A percentile compares a stretch with the other conserved stretches of the same genome.
These are phyloP conservation scores for Leccinum variicolor DNA, from an alignment of 768 basidiomycete species.

Conservation along the genomic window DNA sequence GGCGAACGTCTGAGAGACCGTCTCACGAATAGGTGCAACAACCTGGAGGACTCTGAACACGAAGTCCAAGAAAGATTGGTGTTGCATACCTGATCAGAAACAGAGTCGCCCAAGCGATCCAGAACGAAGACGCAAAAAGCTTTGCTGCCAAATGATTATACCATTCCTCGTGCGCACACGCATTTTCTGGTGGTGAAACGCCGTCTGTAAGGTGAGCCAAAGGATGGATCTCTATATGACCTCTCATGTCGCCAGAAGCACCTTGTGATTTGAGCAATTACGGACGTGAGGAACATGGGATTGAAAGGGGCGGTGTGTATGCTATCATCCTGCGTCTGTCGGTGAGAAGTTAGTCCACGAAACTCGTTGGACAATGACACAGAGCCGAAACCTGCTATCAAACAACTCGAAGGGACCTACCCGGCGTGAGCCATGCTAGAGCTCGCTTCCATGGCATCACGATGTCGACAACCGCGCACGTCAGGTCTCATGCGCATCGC, in stretches of 20 bases:
- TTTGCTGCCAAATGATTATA: slow-evolving; percentile 85
- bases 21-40: slow-evolving; percentile 94
- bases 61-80: background rate
- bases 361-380: too few relatives aligned
- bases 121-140: slow-evolving; percentile 86
- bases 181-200: slow-evolving; percentile 53
- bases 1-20: slow-evolving; percentile 90
- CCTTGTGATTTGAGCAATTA: slow-evolving; percentile 82
- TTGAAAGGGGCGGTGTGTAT: too few relatives aligned
- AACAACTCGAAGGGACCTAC: too few relatives aligned
- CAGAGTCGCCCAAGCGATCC: slow-evolving; percentile 96
- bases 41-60: slow-evolving; percentile 42
- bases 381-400: too few relatives aligned
- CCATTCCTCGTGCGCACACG: slow-evolving; percentile 74
- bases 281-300: too few relatives aligned
- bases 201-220: slow-evolving; percentile 41
- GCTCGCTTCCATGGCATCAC: too few relatives aligned
- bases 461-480: too few relatives aligned
- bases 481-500: too few relatives aligned
- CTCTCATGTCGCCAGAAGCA: slow-evolving; percentile 75
- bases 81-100: slow-evolving; percentile 74
- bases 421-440: too few relatives aligned
- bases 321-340: too few relatives aligned
- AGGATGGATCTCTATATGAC: slow-evolving; percentile 32
- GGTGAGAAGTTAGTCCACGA: too few relatives aligned